Conservation (phyloP, 306 rosid genomes). For the Lathyrus oleraceus region DNA sequence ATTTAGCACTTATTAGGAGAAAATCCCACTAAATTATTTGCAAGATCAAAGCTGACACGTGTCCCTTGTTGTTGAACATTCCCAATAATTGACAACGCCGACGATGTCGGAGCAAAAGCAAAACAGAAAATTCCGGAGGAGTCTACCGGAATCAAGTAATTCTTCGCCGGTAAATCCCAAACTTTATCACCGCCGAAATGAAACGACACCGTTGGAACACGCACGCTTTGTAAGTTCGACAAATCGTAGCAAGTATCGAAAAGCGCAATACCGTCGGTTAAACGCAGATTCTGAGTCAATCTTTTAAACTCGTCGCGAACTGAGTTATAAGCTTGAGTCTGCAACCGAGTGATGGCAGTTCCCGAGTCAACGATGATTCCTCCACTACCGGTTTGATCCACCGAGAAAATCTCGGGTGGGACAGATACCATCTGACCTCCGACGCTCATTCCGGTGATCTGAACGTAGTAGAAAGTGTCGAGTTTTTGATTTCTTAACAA, state of each 20-base stretch:
- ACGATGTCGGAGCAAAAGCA: slow-evolving; percentile 84
- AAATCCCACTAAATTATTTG: slow-evolving; percentile 60
- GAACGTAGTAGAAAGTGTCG: slow-evolving; percentile 65
- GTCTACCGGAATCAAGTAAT: slow-evolving; percentile 78
- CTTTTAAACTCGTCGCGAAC: slow-evolving; percentile 73
- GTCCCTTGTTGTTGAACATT: slow-evolving; percentile 97
- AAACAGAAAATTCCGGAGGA: slow-evolving; percentile 66
- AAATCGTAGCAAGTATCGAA: slow-evolving; percentile 91
- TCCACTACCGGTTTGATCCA: slow-evolving; percentile 56
- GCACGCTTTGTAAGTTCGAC: slow-evolving; percentile 47
- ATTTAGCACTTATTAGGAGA: slow-evolving; percentile 66
- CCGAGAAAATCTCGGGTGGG: slow-evolving; percentile 52
- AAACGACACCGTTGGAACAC: slow-evolving; percentile 83
- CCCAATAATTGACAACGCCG: slow-evolving; percentile 69
- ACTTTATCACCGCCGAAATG: slow-evolving; percentile 47
- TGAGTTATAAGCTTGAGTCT: slow-evolving; percentile 55
- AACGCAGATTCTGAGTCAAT: slow-evolving; percentile 47
- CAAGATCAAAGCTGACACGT: slow-evolving; percentile 84
- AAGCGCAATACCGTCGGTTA: slow-evolving; percentile 44
- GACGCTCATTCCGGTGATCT: slow-evolving; percentile 67
- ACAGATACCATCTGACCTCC: slow-evolving; percentile 52
- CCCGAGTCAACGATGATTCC: slow-evolving; percentile 90
- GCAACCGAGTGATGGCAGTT: slow-evolving; percentile 78
- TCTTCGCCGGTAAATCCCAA: slow-evolving; percentile 69
- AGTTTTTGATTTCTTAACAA: slow-evolving; percentile 41